Evolutionary conservation across 176 grass and related monocot species (phyloP), one percentile per base, ranked within the genome.

Genomic region (Oryza officinalis): DNA sequence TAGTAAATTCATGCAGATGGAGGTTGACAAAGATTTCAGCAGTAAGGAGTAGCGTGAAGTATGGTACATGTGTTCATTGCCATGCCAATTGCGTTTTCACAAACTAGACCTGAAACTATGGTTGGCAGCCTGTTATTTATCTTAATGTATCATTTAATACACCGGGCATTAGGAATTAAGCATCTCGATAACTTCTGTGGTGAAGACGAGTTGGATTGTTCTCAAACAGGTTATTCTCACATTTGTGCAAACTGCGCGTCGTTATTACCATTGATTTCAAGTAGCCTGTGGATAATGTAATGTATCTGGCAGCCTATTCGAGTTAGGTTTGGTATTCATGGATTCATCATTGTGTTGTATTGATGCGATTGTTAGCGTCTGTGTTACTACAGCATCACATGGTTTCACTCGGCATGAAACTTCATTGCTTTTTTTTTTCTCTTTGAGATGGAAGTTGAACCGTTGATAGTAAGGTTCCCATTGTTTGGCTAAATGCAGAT

Each of bases 21-120:
- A 86, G 64, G 66, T 74, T 47, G 70, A 70, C 64, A 61, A 72
- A 41, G 82, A 88, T 82, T 66, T 87, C 27, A 81, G 30, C 35
- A 61, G 41, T 7, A 80, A 46, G 46, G 76, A 54, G 76, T 59
- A 81, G 59, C 59, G 52, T 46, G 79, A 81, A 59, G 49, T 67
- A 43, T 65, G 59, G 38, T 73, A 73, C 43, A 25, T 10, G 14
- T 33, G 80, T 71, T 83, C 20, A 8, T 52, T 27, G 1, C 17
- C 23, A 73, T 47, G 26, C 25, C 41, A 18, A 5, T 17, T 46
- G 70, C 2, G 27, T 50, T 28, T 52, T 78, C 73, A 20, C 5
- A 40, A 35, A 5, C 18, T 40, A 15, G 28, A 13, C 67, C 13
- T 68, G 49, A 82, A 83, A 47, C 23, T 67, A 49, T 25, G 22